Evolutionary conservation across 768 basidiomycete genomes (phyloP), one percentile per base, ranked within the genome.

Genomic region (Candolleomyces efflorescens): DNA sequence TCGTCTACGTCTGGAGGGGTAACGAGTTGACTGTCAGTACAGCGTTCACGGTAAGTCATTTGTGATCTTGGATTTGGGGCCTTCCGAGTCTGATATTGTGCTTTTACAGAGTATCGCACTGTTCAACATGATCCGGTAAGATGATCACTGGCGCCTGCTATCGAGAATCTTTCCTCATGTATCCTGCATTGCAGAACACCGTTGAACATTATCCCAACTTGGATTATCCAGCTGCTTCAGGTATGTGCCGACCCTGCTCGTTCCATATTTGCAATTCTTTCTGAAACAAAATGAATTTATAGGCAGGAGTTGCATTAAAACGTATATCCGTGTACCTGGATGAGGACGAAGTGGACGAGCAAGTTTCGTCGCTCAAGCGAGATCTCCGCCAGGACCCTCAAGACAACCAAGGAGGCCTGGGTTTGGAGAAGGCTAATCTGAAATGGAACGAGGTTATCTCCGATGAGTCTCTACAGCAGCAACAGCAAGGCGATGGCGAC

Each of bases 71-170:
- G 59, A 39, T 24, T 51, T 20, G 3, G 1, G 12, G 53, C 38
- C 55, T 24, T 41, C 24, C 52, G 18, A 17, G 23, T 15, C 38
- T 53, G 22, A 53, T 38, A 5, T 18, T 18, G 46, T 5, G 12
- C 5, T 55, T n/a, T 48, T 18, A 2, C 51, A 87, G 82, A 78
- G 92, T 0, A 89, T 97, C 37, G 82, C 92, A 0, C 69, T 96
- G 44, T 96, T 96, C 70, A 78, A 78, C 47, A 94, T 97, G 94
- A 78, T 97, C 64, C 80, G 84, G 80, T 85, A 43, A 17, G 41
- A 43, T n/a, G 73, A 60, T 60, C 12, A 15, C 11, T 50, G 1
- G 12, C 5, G 6, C 18, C 10, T 9, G 13, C 9, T 17, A 26
- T 44, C 37, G 50, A 6, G 55, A 2, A 36, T 59, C 43, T 39